Evolutionary conservation across 1,139 yeast species (phyloP), one percentile per base, ranked within the genome.

Genomic region (Saccharomycopsis phalli): DNA sequence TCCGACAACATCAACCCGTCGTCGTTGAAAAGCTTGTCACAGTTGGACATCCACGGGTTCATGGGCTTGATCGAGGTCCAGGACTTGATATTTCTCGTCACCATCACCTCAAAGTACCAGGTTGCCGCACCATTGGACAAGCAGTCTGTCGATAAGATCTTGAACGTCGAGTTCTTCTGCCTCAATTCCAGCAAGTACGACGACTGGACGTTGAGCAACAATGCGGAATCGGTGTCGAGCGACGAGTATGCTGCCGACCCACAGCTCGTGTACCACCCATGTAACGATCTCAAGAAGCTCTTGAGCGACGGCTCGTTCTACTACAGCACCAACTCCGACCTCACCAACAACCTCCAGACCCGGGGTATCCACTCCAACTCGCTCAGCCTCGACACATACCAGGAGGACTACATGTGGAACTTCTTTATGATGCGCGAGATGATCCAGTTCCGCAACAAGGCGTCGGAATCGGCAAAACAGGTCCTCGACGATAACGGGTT

Each of bases 351-450:
- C 11, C 60, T 91, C 47, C 97, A 91, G 58, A 70, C 74, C 43
- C 62, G 93, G 53, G 88, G 88, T 2, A 60, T 79, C 7, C 54
- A 60, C 48, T 52, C 56, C 28, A 57, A 63, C 50, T 59, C 70
- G 4, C 49, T 73, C 36, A 67, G 73, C 43, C 56, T 66, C 38
- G 80, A 76, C 48, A 71, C 74, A 45, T 78, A 71, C 49, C 88
- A 81, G 55, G 76, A 76, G 44, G 91, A 88, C 50, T 91, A 82
- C 55, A 87, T 91, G 96, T 93, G 99, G 99, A 93, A 93, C 58
- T 72, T 81, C 4, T 91, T 83, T 57, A 74, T 93, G 77, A 79
- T 88, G 77, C 72, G 78, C 44, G 95, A 88, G 48, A 70, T 93
- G 47, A 68, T 84, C 47, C 68, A 71, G 41, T 88, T 82, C 58